Evolutionary conservation across 352 stramenopile genomes (phyloP).

Genomic region (Thraustochytrium striatum): DNA sequence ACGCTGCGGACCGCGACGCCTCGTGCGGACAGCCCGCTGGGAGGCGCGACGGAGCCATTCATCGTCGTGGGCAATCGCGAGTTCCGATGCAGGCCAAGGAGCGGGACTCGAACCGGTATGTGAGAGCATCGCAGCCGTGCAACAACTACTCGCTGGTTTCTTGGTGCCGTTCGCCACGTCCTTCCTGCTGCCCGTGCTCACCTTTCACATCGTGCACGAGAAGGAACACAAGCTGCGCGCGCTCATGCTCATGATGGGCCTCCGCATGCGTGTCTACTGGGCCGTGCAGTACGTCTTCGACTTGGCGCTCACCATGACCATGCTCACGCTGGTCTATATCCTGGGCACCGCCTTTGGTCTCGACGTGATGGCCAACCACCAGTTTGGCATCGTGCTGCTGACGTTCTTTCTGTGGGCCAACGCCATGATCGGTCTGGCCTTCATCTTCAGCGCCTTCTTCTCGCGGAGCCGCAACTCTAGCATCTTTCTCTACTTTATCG

Average conservation of each 20-base stretch:
- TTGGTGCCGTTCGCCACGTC: no score
- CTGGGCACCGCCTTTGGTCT: background rate
- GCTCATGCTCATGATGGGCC: constrained; percentile 48
- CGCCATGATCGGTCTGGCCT: background rate
- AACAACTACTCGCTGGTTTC: no score
- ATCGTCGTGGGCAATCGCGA: no score
- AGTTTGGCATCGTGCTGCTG: background rate
- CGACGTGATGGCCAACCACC: constrained; percentile 26
- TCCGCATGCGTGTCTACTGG: background rate
- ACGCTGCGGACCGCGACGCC: no score
- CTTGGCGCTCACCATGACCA: background rate
- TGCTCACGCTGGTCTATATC: background rate
- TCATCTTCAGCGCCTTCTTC: background rate
- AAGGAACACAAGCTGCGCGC: constrained; percentile 38
- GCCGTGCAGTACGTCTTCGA: constrained; percentile 41
- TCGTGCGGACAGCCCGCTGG: no score
- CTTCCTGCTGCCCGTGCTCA: no score
- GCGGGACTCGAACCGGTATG: no score
- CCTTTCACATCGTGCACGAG: constrained; percentile 15
- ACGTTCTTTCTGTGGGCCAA: constrained; percentile 34
- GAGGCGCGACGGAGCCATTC: no score
- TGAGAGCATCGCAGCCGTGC: no score
- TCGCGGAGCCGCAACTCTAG: background rate
- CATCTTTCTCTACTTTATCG: no score
- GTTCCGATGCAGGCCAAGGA: no score